Percentiles rank a stretch among this genome's conserved stretches.
Evolutionary conservation across 73 alveolate genomes (phyloP).

Genomic region (Symbiodinium natans): DNA sequence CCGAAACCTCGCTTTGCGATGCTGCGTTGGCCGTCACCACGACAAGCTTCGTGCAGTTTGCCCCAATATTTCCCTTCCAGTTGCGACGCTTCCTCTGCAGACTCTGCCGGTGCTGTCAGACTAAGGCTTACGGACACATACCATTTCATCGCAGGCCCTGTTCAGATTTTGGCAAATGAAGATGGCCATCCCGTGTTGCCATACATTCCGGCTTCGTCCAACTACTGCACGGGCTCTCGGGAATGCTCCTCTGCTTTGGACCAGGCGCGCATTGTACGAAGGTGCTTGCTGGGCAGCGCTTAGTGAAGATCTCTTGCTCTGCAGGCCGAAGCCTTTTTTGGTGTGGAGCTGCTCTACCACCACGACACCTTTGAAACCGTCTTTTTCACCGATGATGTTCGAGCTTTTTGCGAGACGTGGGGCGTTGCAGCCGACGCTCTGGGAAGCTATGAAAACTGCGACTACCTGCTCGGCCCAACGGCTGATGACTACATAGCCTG

Average conservation of each 20-base stretch:
- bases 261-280: constrained; percentile 2
- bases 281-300: too few relatives aligned
- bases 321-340: constrained; percentile 56
- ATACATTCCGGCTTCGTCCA: constrained; percentile 31
- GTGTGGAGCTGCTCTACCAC: constrained; percentile 40
- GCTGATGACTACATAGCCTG: constrained; percentile 81
- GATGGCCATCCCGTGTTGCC: constrained; percentile 40
- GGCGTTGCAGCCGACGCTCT: neutral
- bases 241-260: constrained; percentile 57
- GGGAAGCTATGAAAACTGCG: constrained; percentile 35
- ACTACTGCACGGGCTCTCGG: constrained; percentile 1
- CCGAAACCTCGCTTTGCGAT: constrained; percentile 24
- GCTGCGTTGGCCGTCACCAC: constrained; percentile 22
- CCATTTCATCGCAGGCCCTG: constrained; percentile 47
- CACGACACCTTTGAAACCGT: constrained; percentile 48
- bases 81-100: neutral
- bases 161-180: neutral
- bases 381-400: neutral
- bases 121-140: constrained; percentile 65
- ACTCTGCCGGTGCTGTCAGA: neutral
- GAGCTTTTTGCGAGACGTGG: constrained; percentile 35
- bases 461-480: constrained; percentile 68
- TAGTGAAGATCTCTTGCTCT: neutral
- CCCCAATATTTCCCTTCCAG: neutral
- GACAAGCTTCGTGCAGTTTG: neutral